Evolutionary conservation across 2,329 filamentous ascomycete species (phyloP), one percentile per base, ranked within the genome.

Genomic region (Phoma sp.): DNA sequence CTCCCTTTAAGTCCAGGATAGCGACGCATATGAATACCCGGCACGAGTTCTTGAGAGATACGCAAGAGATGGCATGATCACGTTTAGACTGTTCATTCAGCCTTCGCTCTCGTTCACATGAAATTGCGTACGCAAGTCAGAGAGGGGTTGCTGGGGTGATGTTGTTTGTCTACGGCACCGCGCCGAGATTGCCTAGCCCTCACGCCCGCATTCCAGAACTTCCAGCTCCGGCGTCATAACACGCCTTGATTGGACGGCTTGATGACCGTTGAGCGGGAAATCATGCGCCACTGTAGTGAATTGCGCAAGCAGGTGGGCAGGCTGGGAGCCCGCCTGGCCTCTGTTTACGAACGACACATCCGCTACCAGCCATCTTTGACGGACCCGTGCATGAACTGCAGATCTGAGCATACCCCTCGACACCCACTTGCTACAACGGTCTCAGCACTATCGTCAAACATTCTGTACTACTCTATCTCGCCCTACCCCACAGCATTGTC

Each of bases 341-440:
- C 59, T 74, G 67, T 74, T 73, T 69, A 72, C 62, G 54, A 68
- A 63, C 67, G 65, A 36, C 42, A 26, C 36, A 46, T 47, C 47
- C 38, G 38, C 51, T 52, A 56, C 68, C 67, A 65, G 66, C 68
- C 66, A 65, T 53, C 61, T 59, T 51, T 56, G 51, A 53, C 55
- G 49, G 50, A 58, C 57, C 62, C 61, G 59, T 72, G 69, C 68
- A 64, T 71, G 68, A 72, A 72, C 69, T 59, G 60, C 52, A 51
- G 61, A 68, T 74, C 71, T 60, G 61, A 62, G 48, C 49, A 61
- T 59, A 60, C 61, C 58, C 52, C 53, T 53, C 51, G 25, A 52
- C 46, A 56, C 23, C 38, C 43, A 30, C 47, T 52, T 58, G 39
- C 59, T 18, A 55, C 52, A 28, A 42, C 42, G 46, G 43, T 53